A percentile compares a stretch with the other conserved stretches of the same genome.
Evolutionary conservation across 441 rosid genomes (phyloP).

Genomic region (Isatis lusitanica): DNA sequence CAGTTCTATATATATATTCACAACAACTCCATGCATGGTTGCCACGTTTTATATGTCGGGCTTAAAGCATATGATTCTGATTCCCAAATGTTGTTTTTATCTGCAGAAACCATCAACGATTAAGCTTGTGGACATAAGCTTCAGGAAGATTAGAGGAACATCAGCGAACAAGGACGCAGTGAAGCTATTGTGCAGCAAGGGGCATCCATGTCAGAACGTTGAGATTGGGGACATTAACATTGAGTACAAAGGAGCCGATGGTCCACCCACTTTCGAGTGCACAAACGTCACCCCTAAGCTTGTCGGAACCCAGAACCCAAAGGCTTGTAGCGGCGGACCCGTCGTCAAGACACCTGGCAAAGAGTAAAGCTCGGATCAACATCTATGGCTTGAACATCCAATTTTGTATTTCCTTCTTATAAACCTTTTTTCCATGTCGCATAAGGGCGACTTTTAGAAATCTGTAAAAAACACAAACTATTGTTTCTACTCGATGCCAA

Average conservation of each 20-base stretch:
- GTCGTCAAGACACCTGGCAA: background rate
- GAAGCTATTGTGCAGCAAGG: slow-evolving; percentile 47
- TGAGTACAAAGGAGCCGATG: slow-evolving; percentile 35
- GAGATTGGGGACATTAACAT: slow-evolving; percentile 42
- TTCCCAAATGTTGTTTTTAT: background rate
- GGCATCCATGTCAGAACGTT: slow-evolving; percentile 45
- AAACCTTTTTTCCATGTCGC: background rate
- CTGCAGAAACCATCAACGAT: slow-evolving; percentile 43
- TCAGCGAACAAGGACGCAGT: slow-evolving; percentile 39
- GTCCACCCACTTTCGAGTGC: slow-evolving; percentile 34
- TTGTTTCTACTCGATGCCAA: slow-evolving; percentile 16
- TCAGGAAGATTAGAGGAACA: slow-evolving; percentile 51
- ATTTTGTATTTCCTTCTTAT: background rate
- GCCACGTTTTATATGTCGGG: too few relatives aligned
- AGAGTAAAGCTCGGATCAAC: background rate
- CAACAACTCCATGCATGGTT: too few relatives aligned
- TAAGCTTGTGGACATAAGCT: slow-evolving; percentile 41
- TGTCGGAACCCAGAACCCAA: slow-evolving; percentile 28
- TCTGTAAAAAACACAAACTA: background rate
- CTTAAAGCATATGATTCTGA: background rate
- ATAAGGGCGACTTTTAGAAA: background rate
- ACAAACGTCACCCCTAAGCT: slow-evolving; percentile 40
- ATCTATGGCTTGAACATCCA: background rate
- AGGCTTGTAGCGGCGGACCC: slow-evolving; percentile 19
- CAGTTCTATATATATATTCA: too few relatives aligned